phyloP scores from a whole-genome alignment of 2,329 filamentous ascomycete genomes.

The Cercospora canescens region DNA sequence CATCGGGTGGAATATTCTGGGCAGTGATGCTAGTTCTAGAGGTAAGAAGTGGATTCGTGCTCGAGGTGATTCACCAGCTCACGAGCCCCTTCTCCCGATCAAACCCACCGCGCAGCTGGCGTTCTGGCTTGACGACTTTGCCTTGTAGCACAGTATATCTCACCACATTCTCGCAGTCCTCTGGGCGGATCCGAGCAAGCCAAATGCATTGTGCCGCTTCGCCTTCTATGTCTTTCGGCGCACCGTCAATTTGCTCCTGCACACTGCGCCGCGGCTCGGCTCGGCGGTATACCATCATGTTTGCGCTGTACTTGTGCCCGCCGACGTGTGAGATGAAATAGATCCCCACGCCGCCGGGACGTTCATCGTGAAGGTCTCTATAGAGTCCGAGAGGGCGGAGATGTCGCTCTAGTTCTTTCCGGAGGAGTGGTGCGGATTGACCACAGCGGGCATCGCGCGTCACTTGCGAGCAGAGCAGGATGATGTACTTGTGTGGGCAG shows the following conservation, averaged over 20 bases:
- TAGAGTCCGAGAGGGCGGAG: conserved; percentile 80
- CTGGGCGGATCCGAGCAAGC: conserved; percentile 79
- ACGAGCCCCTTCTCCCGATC: conserved; percentile 76
- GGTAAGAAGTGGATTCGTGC: not conserved
- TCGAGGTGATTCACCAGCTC: conserved; percentile 68
- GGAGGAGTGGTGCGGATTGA: conserved; percentile 86
- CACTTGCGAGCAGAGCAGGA: conserved; percentile 90
- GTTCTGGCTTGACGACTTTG: conserved; percentile 87
- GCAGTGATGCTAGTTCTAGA: not conserved
- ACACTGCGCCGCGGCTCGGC: conserved; percentile 38
- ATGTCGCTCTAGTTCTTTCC: conserved; percentile 85
- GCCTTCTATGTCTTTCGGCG: conserved; percentile 43
- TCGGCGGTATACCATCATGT: conserved; percentile 85
- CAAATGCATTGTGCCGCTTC: conserved; percentile 85
- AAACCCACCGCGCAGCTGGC: conserved; percentile 86
- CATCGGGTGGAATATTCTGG: not conserved
- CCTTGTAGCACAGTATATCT: conserved; percentile 87
- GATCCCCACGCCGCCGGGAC: conserved; percentile 89
- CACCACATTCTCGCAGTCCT: conserved; percentile 92
- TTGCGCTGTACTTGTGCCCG: conserved; percentile 94
- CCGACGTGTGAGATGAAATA: conserved; percentile 97
- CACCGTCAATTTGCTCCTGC: conserved; percentile 32
- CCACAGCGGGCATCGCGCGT: conserved; percentile 95
- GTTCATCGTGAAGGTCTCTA: conserved; percentile 82
- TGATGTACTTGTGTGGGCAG: conserved; percentile 80